Conservation (phyloP, 495 filamentous ascomycete genomes). For the Penicillium angulare region DNA sequence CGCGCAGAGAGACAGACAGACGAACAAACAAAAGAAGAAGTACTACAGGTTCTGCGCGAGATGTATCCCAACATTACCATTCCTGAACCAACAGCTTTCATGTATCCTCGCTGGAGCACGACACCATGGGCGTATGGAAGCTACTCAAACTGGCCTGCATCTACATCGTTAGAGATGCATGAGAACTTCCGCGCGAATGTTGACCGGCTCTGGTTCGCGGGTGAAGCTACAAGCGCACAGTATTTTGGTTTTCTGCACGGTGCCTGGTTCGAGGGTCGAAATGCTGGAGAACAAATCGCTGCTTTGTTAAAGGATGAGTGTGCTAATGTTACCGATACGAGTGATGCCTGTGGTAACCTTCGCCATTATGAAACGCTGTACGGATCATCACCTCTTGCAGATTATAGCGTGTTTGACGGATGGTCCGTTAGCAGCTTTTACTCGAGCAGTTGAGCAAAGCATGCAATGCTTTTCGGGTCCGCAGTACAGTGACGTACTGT, state of each 20-base stretch:
- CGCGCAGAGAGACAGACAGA: slow-evolving; percentile 63
- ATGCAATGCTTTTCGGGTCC: too few relatives aligned
- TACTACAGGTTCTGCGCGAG: slow-evolving; percentile 57
- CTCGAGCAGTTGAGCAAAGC: slow-evolving; percentile 8
- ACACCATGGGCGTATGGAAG: slow-evolving; percentile 67
- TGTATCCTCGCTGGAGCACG: slow-evolving; percentile 68
- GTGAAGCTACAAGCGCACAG: slow-evolving; percentile 66
- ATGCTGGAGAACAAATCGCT: slow-evolving; percentile 52
- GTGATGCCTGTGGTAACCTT: slow-evolving; percentile 11
- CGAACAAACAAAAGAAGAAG: slow-evolving; percentile 57
- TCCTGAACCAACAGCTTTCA: slow-evolving; percentile 66
- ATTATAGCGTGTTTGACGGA: slow-evolving; percentile 23
- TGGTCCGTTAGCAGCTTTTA: slow-evolving; percentile 21
- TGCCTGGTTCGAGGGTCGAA: slow-evolving; percentile 60
- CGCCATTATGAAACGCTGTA: slow-evolving; percentile 8
- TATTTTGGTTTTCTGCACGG: slow-evolving; percentile 76
- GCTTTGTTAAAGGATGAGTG: slow-evolving; percentile 19
- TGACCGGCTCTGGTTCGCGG: slow-evolving; percentile 65
- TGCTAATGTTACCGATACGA: slow-evolving; percentile 4
- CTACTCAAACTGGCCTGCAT: slow-evolving; percentile 73
- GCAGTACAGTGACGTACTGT: too few relatives aligned
- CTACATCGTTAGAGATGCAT: slow-evolving; percentile 64
- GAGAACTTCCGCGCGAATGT: slow-evolving; percentile 72
- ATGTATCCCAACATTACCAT: slow-evolving; percentile 65
- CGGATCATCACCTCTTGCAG: slow-evolving; percentile 16